Base-by-base conservation (phyloP, 768 basidiomycete species). In the Lyophyllum shimeji region DNA sequence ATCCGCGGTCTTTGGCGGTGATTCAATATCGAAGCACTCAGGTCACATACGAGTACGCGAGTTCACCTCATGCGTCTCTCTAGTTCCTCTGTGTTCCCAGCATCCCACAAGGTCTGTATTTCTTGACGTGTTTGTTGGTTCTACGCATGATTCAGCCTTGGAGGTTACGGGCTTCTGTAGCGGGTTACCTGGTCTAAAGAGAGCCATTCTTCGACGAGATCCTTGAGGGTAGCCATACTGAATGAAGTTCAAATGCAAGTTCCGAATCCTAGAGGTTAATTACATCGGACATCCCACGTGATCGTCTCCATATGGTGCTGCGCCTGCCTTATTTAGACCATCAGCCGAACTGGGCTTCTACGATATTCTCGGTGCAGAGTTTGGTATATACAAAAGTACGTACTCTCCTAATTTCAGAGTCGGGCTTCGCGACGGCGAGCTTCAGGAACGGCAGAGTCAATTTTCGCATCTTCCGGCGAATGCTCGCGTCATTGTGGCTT, bases 1-100 rank as follows among this genome's bases (percentile, higher is more conserved):
- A 95, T 94, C 33, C 93, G 82, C 3, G 72, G 72, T 61, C 89
- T 90, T 63, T 37, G 2, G 44, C 29, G 15, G 7, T 9, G 11
- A 21, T 47, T 58, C 11, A 52, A 33, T 27, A 45, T n/a, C 25
- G 21, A 13, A 9, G 37, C 25, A 5, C 11, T 27, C 33, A 48
- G 27, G 12, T 40, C 20, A 15, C n/a, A 47, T 11, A 23, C 34
- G 7, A 37, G 29, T 29, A 29, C 29, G 46, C 27, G 8, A 9
- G 42, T 45, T 53, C 63, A 83, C 86, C 79, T 79, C 78, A 88
- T 74, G 21, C 85, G 77, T 50, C 65, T 78, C 53, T 83, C 80
- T 15, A 88, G 69, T 66, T 85, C 85, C 25, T 67, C 64, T 7
- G 64, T 65, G 33, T 82, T 67, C 18, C 74, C 71, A 11, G 68